Base-by-base conservation (phyloP, 1,284 basidiomycete genomes). In the Gomphus bonarii region DNA sequence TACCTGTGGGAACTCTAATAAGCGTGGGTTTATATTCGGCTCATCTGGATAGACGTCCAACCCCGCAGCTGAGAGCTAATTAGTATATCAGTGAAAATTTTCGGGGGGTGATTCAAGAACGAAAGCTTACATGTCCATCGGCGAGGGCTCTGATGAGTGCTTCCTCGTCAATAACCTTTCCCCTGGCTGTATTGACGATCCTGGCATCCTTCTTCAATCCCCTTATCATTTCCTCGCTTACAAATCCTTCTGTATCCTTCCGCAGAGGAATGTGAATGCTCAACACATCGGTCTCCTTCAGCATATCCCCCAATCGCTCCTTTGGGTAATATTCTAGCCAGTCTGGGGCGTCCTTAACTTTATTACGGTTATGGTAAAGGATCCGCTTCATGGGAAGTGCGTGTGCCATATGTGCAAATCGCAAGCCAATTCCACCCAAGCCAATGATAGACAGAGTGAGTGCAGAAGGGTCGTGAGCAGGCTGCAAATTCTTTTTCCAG, bases 41-140 rank as follows among this genome's bases (percentile, higher is more conserved):
- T 97, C 93, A 68, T 92, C 77, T 3, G 91, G 90, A 73, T 81
- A 97, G 31, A 95, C 93, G 63, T 97, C 94, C 22, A 97, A 75
- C 22, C 94, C 94, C 20, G 90, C 88, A 1, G 84, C 84, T 52
- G 78, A 81, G 59, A 93, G 78, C 87, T 93, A 65, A 59, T 58
- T 5, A 9, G 10, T 3, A 31, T 48, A 14, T n/a, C 16, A 40
- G 38, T 40, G 30, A 16, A 31, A 30, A 30, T 5, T 2, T n/a
- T 16, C 14, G 5, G 12, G 4, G 31, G 28, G 12, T 10, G 2
- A 30, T 10, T 20, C 20, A 54, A 40, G n/a, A 28, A 12, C 50
- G 54, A 22, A 43, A 11, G 73, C 82, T 63, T 68, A 88, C 88
- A 67, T 90, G 87, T n/a, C 91, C 91, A 62, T 85, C 83, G 65